Conservation (phyloP, 164 flowering plant genomes). For the Echeveria elegans region DNA sequence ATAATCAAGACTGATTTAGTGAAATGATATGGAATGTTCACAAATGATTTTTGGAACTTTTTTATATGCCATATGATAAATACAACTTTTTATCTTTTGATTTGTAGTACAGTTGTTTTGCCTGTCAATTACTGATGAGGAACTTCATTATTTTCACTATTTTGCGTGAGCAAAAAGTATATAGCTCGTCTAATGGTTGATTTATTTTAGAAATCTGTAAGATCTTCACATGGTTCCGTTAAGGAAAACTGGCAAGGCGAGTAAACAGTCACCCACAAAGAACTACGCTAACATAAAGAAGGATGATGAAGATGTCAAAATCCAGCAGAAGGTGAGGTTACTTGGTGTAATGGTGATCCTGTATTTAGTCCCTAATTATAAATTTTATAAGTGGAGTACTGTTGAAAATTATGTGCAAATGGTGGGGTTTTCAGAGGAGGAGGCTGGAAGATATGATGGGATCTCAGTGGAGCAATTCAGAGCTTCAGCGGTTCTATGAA, state of each 20-base stretch:
- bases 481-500: constrained; percentile 57
- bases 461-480: constrained; percentile 61
- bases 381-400: background rate
- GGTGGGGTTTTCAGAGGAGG: constrained; percentile 35
- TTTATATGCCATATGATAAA: no score
- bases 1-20: background rate
- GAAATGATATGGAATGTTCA: background rate
- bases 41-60: background rate
- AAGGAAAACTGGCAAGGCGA: background rate
- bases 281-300: background rate
- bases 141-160: no score
- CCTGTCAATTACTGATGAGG: background rate
- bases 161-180: background rate
- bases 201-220: background rate
- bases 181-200: background rate
- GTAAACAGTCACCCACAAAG: background rate
- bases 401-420: background rate
- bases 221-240: background rate
- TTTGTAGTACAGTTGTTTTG: background rate
- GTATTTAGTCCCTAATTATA: background rate
- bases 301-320: constrained; percentile 1
- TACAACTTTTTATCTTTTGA: background rate
- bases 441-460: constrained; percentile 60
- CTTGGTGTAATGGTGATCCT: background rate
- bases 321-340: constrained; percentile 1